Conservation (phyloP, 192 early-diverging fungal genomes). For the Podila epigama region DNA sequence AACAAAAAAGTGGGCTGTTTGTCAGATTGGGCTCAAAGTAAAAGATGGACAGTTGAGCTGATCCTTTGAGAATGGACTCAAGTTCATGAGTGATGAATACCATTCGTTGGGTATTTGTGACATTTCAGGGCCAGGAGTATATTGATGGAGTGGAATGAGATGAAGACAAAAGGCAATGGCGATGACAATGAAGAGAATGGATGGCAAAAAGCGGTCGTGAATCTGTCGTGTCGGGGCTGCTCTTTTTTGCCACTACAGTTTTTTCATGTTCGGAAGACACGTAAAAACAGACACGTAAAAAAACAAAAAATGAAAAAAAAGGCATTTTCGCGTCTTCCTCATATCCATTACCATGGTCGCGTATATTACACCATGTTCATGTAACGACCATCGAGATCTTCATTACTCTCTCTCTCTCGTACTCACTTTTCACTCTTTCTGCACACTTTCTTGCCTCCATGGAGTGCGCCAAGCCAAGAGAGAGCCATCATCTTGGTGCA, state of each 20-base stretch:
- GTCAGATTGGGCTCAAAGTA: too few species aligned
- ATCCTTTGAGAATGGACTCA: too few species aligned
- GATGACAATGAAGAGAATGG: constrained; percentile 1
- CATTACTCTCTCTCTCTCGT: not conserved
- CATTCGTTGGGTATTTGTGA: constrained; percentile 4
- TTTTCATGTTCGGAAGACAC: too few species aligned
- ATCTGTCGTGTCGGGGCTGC: not conserved
- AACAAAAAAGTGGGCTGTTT: not conserved
- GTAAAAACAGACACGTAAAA: too few species aligned
- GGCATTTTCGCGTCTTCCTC: too few species aligned
- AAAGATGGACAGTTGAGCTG: too few species aligned
- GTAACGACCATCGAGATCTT: too few species aligned
- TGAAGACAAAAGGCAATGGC: not conserved
- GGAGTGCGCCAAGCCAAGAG: not conserved
- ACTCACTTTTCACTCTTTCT: not conserved
- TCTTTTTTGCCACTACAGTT: too few species aligned
- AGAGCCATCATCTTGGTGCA: not conserved
- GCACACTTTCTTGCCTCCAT: not conserved
- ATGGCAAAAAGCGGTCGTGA: constrained; percentile 25
- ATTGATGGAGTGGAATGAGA: not conserved
- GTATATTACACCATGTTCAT: too few species aligned
- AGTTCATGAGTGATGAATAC: too few species aligned
- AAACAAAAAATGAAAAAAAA: too few species aligned
- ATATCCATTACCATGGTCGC: too few species aligned
- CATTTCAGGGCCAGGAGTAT: not conserved